These are phyloP conservation scores for Nymphaea thermarum DNA, from an alignment of 164 flowering plant species.

Conservation along the genomic window DNA sequence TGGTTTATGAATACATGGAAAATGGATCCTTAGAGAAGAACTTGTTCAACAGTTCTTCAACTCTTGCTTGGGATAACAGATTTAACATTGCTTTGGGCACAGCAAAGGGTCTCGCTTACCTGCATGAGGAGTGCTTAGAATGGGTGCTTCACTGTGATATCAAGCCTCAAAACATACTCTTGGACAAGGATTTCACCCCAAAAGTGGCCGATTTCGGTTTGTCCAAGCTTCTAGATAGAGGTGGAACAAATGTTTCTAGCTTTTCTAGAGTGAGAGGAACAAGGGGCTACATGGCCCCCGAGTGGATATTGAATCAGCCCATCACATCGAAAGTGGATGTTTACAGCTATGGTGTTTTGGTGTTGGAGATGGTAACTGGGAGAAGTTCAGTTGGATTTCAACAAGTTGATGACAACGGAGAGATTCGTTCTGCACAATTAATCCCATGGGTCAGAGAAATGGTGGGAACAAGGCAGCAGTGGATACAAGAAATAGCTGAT, in stretches of 20 bases:
- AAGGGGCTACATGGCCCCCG: neutral
- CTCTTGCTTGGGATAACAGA: constrained; percentile 15
- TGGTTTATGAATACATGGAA: constrained; percentile 28
- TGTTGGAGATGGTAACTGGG: neutral
- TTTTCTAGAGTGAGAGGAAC: constrained; percentile 5
- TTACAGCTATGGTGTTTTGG: neutral
- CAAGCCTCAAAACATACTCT: constrained; percentile 26
- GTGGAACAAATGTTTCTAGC: neutral
- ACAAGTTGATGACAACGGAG: too few species aligned
- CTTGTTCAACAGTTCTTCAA: constrained; percentile 1
- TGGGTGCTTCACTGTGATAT: constrained; percentile 29
- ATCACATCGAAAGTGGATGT: neutral
- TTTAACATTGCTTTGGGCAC: constrained; percentile 17
- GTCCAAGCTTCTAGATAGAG: constrained; percentile 16
- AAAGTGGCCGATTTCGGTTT: constrained; percentile 30
- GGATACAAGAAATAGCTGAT: constrained; percentile 2
- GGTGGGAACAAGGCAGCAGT: neutral
- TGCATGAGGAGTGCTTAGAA: constrained; percentile 34
- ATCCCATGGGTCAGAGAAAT: constrained; percentile 6
- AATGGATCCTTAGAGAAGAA: constrained; percentile 19
- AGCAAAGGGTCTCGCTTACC: constrained; percentile 25
- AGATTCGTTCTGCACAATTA: too few species aligned
- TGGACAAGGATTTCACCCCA: constrained; percentile 16
- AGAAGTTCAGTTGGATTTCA: too few species aligned
- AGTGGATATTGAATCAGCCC: neutral